Evolutionary conservation across 148 eudicot genomes (phyloP).

Genomic region (Diospyros lotus): DNA sequence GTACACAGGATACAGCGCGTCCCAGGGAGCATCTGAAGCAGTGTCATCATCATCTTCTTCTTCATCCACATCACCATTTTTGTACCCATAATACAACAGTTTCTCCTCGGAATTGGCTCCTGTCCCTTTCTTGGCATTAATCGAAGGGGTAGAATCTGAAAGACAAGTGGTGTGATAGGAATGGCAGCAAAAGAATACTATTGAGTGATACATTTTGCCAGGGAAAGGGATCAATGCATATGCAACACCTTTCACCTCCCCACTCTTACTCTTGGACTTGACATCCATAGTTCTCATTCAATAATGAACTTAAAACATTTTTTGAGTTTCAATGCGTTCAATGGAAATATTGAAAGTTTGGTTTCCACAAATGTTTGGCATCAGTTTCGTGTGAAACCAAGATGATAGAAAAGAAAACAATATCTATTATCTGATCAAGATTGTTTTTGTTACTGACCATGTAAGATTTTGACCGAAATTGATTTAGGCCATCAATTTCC

Average conservation of each 20-base stretch:
- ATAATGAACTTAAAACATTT: too few relatives aligned
- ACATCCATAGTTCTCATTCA: slow-evolving; percentile 49
- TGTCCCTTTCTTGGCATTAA: slow-evolving; percentile 39
- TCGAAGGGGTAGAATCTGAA: slow-evolving; percentile 56
- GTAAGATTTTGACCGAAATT: too few relatives aligned
- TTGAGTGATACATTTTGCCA: slow-evolving; percentile 67
- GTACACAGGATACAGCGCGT: slow-evolving; percentile 89
- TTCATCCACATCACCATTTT: slow-evolving; percentile 42
- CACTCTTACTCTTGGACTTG: slow-evolving; percentile 56
- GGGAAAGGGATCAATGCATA: slow-evolving; percentile 85
- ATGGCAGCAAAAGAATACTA: slow-evolving; percentile 83
- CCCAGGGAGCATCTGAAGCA: slow-evolving; percentile 28
- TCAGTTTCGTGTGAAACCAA: slow-evolving; percentile 1
- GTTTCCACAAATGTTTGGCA: slow-evolving; percentile 48
- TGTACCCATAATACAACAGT: slow-evolving; percentile 30
- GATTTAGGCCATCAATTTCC: too few relatives aligned
- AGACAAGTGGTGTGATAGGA: slow-evolving; percentile 83
- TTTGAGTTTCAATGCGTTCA: slow-evolving; percentile 30
- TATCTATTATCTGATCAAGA: too few relatives aligned
- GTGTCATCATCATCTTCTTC: slow-evolving; percentile 44
- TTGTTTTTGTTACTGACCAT: too few relatives aligned
- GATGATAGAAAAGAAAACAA: too few relatives aligned
- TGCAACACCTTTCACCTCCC: slow-evolving; percentile 84
- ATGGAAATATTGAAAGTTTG: slow-evolving; percentile 26
- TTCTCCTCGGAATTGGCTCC: slow-evolving; percentile 25